phyloP scores from a whole-genome alignment of 2,329 filamentous ascomycete species.

The Truncatella angustata region DNA sequence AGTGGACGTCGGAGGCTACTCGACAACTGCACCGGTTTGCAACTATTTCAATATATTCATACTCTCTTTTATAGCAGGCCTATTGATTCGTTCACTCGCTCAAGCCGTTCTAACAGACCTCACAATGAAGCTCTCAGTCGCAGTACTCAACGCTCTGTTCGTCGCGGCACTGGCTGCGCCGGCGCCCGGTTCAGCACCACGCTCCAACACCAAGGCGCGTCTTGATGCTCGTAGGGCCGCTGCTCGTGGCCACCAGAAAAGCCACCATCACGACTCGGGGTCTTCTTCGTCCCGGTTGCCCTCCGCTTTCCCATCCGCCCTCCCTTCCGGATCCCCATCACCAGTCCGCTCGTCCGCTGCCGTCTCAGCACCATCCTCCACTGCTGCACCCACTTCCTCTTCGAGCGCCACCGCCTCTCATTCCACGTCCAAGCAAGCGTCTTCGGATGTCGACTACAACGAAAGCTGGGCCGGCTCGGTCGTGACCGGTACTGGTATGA shows the following conservation, averaged over 20 bases:
- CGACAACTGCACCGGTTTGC: not conserved
- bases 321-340: too few relatives aligned
- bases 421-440: not conserved
- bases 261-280: not conserved
- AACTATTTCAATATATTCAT: too few relatives aligned
- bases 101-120: not conserved
- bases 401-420: too few relatives aligned
- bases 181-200: too few relatives aligned
- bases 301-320: too few relatives aligned
- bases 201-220: not conserved
- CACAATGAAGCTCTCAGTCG: not conserved
- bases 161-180: too few relatives aligned
- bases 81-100: not conserved
- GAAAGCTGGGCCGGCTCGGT: constrained; percentile 1
- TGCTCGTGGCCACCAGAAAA: not conserved
- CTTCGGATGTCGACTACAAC: not conserved
- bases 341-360: too few relatives aligned
- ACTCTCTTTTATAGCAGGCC: not conserved
- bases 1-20: too few relatives aligned
- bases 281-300: too few relatives aligned
- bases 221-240: not conserved
- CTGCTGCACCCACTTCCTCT: too few relatives aligned
- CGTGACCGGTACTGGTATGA: constrained; percentile 1
- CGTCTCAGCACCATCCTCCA: too few relatives aligned
- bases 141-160: not conserved